Conservation (phyloP, 192 early-diverging fungal genomes). For the Chytriomyces hyalinus region DNA sequence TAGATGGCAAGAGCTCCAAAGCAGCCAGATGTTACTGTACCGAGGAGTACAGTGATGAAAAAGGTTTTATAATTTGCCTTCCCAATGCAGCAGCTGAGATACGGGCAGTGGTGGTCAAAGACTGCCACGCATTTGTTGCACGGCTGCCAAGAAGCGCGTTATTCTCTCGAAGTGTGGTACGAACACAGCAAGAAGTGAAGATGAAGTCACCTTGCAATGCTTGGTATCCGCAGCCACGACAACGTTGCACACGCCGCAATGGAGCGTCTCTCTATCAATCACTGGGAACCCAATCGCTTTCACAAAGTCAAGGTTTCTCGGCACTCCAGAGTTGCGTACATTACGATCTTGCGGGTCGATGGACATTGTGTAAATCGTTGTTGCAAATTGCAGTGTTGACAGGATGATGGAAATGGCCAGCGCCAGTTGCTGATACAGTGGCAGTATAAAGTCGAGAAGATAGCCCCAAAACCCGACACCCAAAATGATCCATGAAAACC, state of each 20-base stretch:
- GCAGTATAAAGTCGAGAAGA: slow-evolving; percentile 37
- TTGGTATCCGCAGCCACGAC: slow-evolving; percentile 45
- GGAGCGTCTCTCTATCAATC: slow-evolving; percentile 48
- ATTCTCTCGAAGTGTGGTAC: too few relatives aligned
- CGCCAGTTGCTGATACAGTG: slow-evolving; percentile 1
- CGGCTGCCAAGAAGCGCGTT: neutral
- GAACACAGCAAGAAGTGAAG: too few relatives aligned
- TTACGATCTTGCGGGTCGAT: slow-evolving; percentile 48
- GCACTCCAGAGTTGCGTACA: slow-evolving; percentile 35
- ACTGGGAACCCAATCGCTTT: slow-evolving; percentile 54
- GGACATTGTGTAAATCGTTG: slow-evolving; percentile 45
- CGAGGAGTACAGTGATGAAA: slow-evolving; percentile 38
- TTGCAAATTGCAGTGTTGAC: slow-evolving; percentile 22
- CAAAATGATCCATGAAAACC: slow-evolving; percentile 43
- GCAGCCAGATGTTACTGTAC: slow-evolving; percentile 3
- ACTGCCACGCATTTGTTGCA: slow-evolving; percentile 62
- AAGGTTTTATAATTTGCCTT: slow-evolving; percentile 48
- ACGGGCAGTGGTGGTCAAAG: slow-evolving; percentile 61
- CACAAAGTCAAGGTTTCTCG: slow-evolving; percentile 52
- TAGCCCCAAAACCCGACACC: slow-evolving; percentile 42
- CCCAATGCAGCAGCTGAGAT: slow-evolving; percentile 55
- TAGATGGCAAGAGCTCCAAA: slow-evolving; percentile 36
- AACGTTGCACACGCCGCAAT: slow-evolving; percentile 58
- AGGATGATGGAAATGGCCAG: slow-evolving; percentile 28
- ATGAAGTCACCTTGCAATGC: slow-evolving; percentile 48